phyloP scores from a whole-genome alignment of 306 rosid species.

The Trifolium repens region DNA sequence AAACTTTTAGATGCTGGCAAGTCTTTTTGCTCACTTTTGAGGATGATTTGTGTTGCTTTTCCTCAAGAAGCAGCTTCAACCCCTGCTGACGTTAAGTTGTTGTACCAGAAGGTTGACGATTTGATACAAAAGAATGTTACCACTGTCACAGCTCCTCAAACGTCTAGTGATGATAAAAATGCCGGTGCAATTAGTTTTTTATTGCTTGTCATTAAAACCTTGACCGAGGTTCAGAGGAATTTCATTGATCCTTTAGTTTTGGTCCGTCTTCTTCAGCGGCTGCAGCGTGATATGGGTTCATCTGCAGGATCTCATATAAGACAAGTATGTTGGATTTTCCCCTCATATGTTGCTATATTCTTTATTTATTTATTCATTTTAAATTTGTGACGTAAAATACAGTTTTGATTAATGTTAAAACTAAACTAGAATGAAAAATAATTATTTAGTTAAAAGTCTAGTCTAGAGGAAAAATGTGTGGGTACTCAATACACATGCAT shows the following conservation, averaged over 20 bases:
- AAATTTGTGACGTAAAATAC: background rate
- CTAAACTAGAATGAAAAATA: slow-evolving; percentile 8
- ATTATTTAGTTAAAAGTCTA: slow-evolving; percentile 9
- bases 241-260: slow-evolving; percentile 74
- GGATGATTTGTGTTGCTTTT: slow-evolving; percentile 94
- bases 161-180: slow-evolving; percentile 80
- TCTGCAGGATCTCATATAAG: slow-evolving; percentile 78
- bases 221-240: slow-evolving; percentile 93
- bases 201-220: slow-evolving; percentile 86
- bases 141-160: slow-evolving; percentile 72
- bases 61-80: slow-evolving; percentile 84
- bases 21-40: slow-evolving; percentile 91
- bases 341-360: background rate
- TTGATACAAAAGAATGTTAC: slow-evolving; percentile 85
- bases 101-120: slow-evolving; percentile 92
- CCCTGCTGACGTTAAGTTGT: slow-evolving; percentile 74
- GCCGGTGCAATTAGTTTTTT: slow-evolving; percentile 80
- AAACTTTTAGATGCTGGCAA: slow-evolving; percentile 93
- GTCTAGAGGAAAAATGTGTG: slow-evolving; percentile 9
- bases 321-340: slow-evolving; percentile 66
- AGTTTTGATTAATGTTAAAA: slow-evolving; percentile 12
- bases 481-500: background rate
- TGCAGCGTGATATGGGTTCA: slow-evolving; percentile 94
- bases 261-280: slow-evolving; percentile 93
- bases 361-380: background rate